A percentile compares a stretch with the other conserved stretches of the same genome.
Evolutionary conservation across 768 basidiomycete species (phyloP).

Genomic region (Nidularia pulvinata): DNA sequence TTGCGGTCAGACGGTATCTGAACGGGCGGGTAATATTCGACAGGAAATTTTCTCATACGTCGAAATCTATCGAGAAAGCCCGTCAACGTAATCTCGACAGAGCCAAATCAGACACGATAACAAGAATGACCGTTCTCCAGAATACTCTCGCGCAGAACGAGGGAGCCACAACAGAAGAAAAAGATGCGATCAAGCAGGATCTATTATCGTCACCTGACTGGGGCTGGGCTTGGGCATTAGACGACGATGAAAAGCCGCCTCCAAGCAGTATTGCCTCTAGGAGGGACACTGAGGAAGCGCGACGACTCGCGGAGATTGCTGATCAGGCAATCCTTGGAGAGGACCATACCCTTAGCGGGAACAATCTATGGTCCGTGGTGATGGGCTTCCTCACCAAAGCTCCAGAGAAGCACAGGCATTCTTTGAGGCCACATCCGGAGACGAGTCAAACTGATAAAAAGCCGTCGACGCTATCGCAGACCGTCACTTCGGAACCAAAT

Average conservation of each 20-base stretch:
- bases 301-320: slow-evolving; percentile 70
- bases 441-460: not conserved
- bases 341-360: slow-evolving; percentile 58
- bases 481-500: too few species aligned
- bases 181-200: slow-evolving; percentile 25
- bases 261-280: slow-evolving; percentile 92
- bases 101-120: slow-evolving; percentile 61
- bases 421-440: too few species aligned
- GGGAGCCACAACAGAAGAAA: not conserved
- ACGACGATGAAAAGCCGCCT: slow-evolving; percentile 81
- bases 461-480: not conserved
- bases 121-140: slow-evolving; percentile 50
- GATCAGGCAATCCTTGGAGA: slow-evolving; percentile 64
- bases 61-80: slow-evolving; percentile 60
- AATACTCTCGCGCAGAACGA: slow-evolving; percentile 27
- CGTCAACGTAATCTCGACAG: slow-evolving; percentile 66
- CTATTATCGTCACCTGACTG: slow-evolving; percentile 50
- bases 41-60: slow-evolving; percentile 60
- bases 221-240: slow-evolving; percentile 87
- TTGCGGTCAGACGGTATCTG: slow-evolving; percentile 74
- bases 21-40: slow-evolving; percentile 60
- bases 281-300: slow-evolving; percentile 82
- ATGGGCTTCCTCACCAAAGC: slow-evolving; percentile 61
- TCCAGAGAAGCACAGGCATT: slow-evolving; percentile 39
- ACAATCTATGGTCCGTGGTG: slow-evolving; percentile 71